Evolutionary conservation across 148 eudicot species (phyloP).

Genomic region (Cornus florida): DNA sequence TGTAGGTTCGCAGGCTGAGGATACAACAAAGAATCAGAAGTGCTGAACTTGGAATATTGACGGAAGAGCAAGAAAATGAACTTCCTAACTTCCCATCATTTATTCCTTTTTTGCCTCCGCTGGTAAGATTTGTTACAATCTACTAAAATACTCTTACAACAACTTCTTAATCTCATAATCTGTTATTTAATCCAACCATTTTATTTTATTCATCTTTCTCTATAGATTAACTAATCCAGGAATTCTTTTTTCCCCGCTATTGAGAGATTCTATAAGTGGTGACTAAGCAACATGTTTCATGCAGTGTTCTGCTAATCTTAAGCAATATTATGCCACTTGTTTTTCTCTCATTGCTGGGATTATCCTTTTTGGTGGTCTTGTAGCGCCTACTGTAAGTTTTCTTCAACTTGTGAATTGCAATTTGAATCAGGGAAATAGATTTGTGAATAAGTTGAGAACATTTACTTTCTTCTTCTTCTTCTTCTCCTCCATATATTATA

Average conservation of each 20-base stretch:
- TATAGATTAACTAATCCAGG: too few species aligned
- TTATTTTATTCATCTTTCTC: background rate
- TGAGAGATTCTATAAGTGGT: too few species aligned
- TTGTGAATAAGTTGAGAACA: background rate
- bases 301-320: constrained; percentile 73
- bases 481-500: too few species aligned
- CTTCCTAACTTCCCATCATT: constrained; percentile 89
- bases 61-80: constrained; percentile 77
- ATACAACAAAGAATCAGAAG: constrained; percentile 86
- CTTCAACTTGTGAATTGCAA: background rate
- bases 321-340: constrained; percentile 79
- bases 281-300: constrained; percentile 19
- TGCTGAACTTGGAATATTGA: constrained; percentile 67
- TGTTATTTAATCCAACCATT: background rate
- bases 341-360: constrained; percentile 80
- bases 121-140: constrained; percentile 43
- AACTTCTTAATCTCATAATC: background rate
- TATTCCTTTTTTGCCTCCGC: constrained; percentile 93
- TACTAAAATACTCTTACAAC: background rate
- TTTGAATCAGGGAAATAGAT: background rate
- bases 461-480: background rate
- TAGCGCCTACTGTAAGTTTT: constrained; percentile 81
- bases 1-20: constrained; percentile 85
- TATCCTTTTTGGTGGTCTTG: constrained; percentile 83
- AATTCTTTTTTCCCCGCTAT: too few species aligned